Conservation (phyloP, 352 stramenopile species). For the Achlya hypogyna region DNA sequence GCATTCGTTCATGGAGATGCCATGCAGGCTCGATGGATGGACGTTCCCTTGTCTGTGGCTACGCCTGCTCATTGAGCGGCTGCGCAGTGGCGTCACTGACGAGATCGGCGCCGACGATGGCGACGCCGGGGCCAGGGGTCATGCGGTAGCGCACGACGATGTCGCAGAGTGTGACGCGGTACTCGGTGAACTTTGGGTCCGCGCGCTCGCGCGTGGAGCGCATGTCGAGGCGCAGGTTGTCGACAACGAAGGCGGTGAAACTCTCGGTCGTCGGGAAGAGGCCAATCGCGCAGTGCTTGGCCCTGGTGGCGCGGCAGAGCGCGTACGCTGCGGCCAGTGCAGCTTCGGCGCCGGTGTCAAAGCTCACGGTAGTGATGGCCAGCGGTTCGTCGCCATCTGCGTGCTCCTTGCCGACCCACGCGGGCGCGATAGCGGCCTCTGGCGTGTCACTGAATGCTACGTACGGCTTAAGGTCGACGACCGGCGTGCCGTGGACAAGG, state of each 20-base stretch:
- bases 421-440: neutral
- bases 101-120: conserved; percentile 1
- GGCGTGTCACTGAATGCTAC: conserved; percentile 36
- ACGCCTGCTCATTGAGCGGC: conserved; percentile 14
- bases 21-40: too few species aligned
- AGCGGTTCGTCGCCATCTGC: conserved; percentile 16
- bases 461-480: conserved; percentile 98
- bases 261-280: neutral
- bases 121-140: neutral
- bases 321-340: neutral
- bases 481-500: conserved; percentile 93
- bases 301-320: neutral
- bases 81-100: neutral
- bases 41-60: too few species aligned
- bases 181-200: conserved; percentile 15
- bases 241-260: conserved; percentile 4
- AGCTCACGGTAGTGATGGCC: conserved; percentile 6
- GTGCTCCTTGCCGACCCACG: conserved; percentile 16
- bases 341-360: neutral
- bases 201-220: conserved; percentile 10
- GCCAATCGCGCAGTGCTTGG: conserved; percentile 4
- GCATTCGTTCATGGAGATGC: too few species aligned
- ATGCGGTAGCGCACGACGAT: conserved; percentile 7
- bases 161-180: conserved; percentile 15
- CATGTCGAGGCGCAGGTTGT: conserved; percentile 18